These are phyloP conservation scores for Tricladium varicosporioides DNA, from an alignment of 2,329 filamentous ascomycete species.

Conservation along the genomic window DNA sequence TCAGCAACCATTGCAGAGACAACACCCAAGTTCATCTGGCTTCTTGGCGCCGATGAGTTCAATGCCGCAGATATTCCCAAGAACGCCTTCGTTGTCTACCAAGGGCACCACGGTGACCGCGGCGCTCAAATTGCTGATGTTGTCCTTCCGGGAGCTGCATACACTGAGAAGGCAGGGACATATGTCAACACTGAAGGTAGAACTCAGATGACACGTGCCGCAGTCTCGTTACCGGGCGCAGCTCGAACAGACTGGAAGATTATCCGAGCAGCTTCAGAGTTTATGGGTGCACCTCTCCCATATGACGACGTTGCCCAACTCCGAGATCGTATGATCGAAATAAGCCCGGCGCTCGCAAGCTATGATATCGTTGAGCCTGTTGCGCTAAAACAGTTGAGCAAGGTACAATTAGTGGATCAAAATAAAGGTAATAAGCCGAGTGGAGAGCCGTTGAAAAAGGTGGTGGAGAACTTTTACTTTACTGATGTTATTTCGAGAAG, in stretches of 20 bases:
- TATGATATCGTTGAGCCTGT: slow-evolving; percentile 91
- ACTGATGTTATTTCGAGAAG: slow-evolving; percentile 96
- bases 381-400: slow-evolving; percentile 72
- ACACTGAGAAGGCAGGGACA: slow-evolving; percentile 94
- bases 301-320: slow-evolving; percentile 91
- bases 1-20: slow-evolving; percentile 79
- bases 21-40: slow-evolving; percentile 92
- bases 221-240: slow-evolving; percentile 84
- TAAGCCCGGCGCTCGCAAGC: slow-evolving; percentile 82
- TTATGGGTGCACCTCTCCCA: slow-evolving; percentile 79
- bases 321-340: slow-evolving; percentile 91
- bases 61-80: slow-evolving; percentile 83
- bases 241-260: slow-evolving; percentile 99
- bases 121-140: slow-evolving; percentile 93
- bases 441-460: slow-evolving; percentile 74
- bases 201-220: slow-evolving; percentile 88
- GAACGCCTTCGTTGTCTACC: slow-evolving; percentile 95
- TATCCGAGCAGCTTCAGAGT: slow-evolving; percentile 87
- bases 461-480: slow-evolving; percentile 96
- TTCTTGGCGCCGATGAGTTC: slow-evolving; percentile 93
- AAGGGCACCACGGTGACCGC: slow-evolving; percentile 94
- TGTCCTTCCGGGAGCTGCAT: slow-evolving; percentile 88
- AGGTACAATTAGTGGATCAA: slow-evolving; percentile 92
- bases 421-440: slow-evolving; percentile 83
- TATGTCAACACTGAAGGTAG: slow-evolving; percentile 98